Percentiles rank a stretch among this genome's conserved stretches.
Evolutionary conservation across 1,284 basidiomycete genomes (phyloP).

Genomic region (Rhodotorula sp.): DNA sequence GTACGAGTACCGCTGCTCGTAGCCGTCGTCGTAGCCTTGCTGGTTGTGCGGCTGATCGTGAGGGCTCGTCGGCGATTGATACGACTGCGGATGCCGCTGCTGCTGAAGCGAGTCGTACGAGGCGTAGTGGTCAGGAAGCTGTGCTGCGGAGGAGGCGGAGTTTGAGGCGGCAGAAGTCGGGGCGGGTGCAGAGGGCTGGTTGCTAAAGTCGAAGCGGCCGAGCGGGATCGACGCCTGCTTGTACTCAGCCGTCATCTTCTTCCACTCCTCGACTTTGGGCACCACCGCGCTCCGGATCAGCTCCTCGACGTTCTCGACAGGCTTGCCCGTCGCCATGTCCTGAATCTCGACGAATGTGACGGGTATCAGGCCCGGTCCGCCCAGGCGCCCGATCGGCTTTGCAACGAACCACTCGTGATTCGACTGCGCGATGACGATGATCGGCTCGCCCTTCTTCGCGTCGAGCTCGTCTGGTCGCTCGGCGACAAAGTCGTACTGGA

Average conservation of each 20-base stretch:
- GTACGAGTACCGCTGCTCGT: constrained; percentile 37
- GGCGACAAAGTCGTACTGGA: constrained; percentile 90
- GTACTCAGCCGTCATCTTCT: constrained; percentile 88
- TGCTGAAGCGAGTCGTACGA: background rate
- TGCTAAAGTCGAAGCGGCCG: constrained; percentile 73
- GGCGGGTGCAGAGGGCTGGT: constrained; percentile 8
- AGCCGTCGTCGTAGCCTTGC: background rate
- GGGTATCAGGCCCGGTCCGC: constrained; percentile 93
- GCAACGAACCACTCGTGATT: constrained; percentile 65
- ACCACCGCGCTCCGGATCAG: constrained; percentile 75
- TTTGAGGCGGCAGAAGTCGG: constrained; percentile 5
- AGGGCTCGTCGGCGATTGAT: background rate
- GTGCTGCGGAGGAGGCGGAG: constrained; percentile 2
- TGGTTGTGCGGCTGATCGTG: background rate
- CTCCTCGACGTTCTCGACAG: constrained; percentile 66
- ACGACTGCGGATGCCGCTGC: background rate
- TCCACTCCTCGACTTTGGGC: constrained; percentile 97
- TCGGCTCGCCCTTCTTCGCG: constrained; percentile 86
- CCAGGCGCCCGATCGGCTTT: constrained; percentile 90
- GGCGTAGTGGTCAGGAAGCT: background rate
- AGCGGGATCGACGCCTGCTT: constrained; percentile 94
- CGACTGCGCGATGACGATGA: constrained; percentile 75
- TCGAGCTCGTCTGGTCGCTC: constrained; percentile 96
- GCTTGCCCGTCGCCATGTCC: constrained; percentile 78
- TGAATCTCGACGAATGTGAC: constrained; percentile 94